These are phyloP conservation scores for Dinochytrium kinnereticum DNA, from an alignment of 371 early-diverging fungal genomes.

Conservation along the genomic window DNA sequence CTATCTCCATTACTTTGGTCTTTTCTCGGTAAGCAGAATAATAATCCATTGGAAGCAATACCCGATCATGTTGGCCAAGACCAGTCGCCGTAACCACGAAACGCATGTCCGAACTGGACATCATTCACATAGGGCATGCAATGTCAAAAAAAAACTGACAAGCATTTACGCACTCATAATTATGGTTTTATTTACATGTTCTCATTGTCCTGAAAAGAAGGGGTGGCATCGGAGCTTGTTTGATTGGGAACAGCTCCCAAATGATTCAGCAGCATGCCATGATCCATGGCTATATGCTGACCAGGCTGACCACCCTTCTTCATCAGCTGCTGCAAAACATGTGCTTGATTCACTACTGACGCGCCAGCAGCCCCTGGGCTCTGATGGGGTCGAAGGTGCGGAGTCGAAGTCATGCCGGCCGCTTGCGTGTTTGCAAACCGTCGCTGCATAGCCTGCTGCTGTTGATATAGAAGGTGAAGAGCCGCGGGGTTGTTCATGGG, in stretches of 20 bases:
- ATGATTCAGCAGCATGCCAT: not conserved
- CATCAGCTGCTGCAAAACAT: not conserved
- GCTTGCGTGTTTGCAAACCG: not conserved
- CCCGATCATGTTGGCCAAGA: not conserved
- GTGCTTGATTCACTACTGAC: not conserved
- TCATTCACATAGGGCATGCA: too few relatives aligned
- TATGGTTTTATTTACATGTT: too few relatives aligned
- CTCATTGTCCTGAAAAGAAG: not conserved
- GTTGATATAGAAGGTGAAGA: not conserved
- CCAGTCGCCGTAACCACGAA: not conserved
- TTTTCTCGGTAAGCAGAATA: not conserved
- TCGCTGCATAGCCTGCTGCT: not conserved
- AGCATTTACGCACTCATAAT: too few relatives aligned
- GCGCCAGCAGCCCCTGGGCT: not conserved
- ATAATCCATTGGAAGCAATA: not conserved
- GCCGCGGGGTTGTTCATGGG: not conserved
- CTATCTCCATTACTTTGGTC: not conserved
- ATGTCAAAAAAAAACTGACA: too few relatives aligned
- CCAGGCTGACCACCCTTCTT: not conserved
- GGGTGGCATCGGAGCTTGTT: not conserved
- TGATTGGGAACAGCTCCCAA: not conserved
- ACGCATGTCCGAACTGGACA: not conserved
- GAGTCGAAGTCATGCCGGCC: not conserved
- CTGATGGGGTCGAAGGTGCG: not conserved
- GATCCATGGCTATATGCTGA: not conserved